Conservation (phyloP, 2,329 filamentous ascomycete species). For the Penicillium sp. region DNA sequence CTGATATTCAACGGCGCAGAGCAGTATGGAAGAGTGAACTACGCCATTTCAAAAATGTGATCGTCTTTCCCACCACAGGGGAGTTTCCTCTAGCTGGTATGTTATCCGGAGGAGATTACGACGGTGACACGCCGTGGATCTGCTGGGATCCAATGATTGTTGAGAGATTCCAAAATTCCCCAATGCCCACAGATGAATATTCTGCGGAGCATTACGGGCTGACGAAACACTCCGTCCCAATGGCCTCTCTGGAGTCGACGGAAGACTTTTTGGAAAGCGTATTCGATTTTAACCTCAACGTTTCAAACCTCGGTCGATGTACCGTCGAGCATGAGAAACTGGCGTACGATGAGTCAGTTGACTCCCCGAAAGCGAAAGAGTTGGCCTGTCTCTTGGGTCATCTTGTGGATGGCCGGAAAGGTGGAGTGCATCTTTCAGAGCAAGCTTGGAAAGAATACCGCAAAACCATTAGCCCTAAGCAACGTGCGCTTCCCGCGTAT, state of each 20-base stretch:
- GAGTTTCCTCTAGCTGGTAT: slow-evolving; percentile 54
- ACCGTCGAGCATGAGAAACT: slow-evolving; percentile 51
- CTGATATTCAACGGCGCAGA: slow-evolving; percentile 56
- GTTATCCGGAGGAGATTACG: slow-evolving; percentile 63
- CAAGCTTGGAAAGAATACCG: slow-evolving; percentile 38
- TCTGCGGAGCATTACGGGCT: slow-evolving; percentile 48
- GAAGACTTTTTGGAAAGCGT: slow-evolving; percentile 42
- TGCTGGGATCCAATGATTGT: slow-evolving; percentile 58
- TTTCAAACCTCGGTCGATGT: slow-evolving; percentile 51
- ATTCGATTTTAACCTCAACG: slow-evolving; percentile 47
- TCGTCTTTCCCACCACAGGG: slow-evolving; percentile 56
- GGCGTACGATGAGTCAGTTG: slow-evolving; percentile 51
- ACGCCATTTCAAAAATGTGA: slow-evolving; percentile 54
- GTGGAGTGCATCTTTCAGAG: slow-evolving; percentile 41
- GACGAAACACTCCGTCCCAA: slow-evolving; percentile 39
- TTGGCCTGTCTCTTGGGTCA: slow-evolving; percentile 44
- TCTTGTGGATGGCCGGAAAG: slow-evolving; percentile 47
- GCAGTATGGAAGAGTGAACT: slow-evolving; percentile 52
- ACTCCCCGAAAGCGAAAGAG: slow-evolving; percentile 31
- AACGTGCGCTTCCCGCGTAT: slow-evolving; percentile 37
- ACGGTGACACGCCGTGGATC: slow-evolving; percentile 60
- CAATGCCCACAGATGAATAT: slow-evolving; percentile 37
- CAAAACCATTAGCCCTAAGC: slow-evolving; percentile 29
- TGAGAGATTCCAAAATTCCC: slow-evolving; percentile 51
- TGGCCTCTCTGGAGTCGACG: slow-evolving; percentile 40